phyloP scores from a whole-genome alignment of 208 protist species.

The Leishmania aethiopica region DNA sequence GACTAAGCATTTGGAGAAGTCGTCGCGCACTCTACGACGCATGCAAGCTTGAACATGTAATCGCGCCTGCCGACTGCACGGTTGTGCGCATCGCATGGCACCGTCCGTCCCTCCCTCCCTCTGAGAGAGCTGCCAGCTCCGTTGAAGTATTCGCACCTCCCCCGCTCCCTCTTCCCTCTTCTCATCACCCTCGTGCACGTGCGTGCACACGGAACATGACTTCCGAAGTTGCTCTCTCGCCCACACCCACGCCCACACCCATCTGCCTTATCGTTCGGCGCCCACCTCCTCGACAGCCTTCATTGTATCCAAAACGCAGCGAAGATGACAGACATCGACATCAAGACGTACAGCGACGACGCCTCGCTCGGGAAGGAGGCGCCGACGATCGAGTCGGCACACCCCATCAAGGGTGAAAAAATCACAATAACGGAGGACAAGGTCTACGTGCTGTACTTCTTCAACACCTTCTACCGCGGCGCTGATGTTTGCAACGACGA shows the following conservation, averaged over 20 bases:
- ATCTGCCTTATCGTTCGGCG: background rate
- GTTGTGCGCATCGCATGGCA: background rate
- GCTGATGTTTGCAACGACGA: slow-evolving; percentile 90
- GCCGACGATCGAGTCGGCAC: slow-evolving; percentile 57
- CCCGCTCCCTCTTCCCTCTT: background rate
- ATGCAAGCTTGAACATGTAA: background rate
- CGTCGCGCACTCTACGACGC: background rate
- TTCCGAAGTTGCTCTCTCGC: slow-evolving; percentile 2
- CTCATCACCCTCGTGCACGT: background rate
- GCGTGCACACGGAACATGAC: background rate
- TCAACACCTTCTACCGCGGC: slow-evolving; percentile 93
- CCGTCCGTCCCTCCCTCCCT: background rate
- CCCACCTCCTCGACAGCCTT: background rate
- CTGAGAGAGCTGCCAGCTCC: background rate
- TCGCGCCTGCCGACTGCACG: background rate
- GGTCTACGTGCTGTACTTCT: slow-evolving; percentile 91
- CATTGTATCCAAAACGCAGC: background rate
- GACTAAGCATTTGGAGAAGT: background rate
- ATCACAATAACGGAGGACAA: slow-evolving; percentile 55
- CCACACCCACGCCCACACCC: background rate
- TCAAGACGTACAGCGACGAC: slow-evolving; percentile 90
- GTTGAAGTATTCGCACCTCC: background rate
- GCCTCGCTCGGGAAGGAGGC: slow-evolving; percentile 67
- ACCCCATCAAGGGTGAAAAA: slow-evolving; percentile 81
- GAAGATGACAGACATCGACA: slow-evolving; percentile 84